A percentile compares a stretch with the other conserved stretches of the same genome.
phyloP scores from a whole-genome alignment of 1,284 basidiomycete genomes.

The Cryptococcus sp. region DNA sequence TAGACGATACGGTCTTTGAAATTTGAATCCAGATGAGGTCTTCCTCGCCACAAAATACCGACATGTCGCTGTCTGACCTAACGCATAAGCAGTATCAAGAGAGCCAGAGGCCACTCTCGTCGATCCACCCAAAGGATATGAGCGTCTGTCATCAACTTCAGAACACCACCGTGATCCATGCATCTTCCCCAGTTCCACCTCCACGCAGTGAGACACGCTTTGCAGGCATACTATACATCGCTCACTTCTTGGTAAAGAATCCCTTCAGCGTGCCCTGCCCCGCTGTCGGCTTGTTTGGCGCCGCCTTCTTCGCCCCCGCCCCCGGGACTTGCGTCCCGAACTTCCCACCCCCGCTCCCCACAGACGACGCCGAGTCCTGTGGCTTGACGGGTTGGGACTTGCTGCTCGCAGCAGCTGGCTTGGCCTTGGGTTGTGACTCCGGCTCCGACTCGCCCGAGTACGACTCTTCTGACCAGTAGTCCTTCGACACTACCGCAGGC shows the following conservation, averaged over 20 bases:
- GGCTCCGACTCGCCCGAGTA: conserved; percentile 34
- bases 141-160: too few relatives aligned
- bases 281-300: conserved; percentile 2
- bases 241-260: conserved; percentile 42
- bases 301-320: conserved; percentile 4
- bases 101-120: background rate
- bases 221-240: background rate
- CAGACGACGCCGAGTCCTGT: conserved; percentile 11
- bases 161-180: too few relatives aligned
- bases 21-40: too few relatives aligned
- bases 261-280: conserved; percentile 38
- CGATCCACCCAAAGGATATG: background rate
- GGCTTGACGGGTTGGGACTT: conserved; percentile 9
- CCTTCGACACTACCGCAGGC: conserved; percentile 27
- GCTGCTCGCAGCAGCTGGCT: conserved; percentile 5
- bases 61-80: too few relatives aligned
- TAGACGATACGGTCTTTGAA: too few relatives aligned
- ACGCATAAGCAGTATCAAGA: background rate
- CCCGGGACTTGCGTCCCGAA: background rate
- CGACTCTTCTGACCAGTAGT: conserved; percentile 35
- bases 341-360: conserved; percentile 13
- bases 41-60: too few relatives aligned
- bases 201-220: too few relatives aligned
- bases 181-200: too few relatives aligned
- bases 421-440: conserved; percentile 13